Conservation (phyloP, 2,329 filamentous ascomycete genomes). For the Aspergillus brunneoviolaceus region DNA sequence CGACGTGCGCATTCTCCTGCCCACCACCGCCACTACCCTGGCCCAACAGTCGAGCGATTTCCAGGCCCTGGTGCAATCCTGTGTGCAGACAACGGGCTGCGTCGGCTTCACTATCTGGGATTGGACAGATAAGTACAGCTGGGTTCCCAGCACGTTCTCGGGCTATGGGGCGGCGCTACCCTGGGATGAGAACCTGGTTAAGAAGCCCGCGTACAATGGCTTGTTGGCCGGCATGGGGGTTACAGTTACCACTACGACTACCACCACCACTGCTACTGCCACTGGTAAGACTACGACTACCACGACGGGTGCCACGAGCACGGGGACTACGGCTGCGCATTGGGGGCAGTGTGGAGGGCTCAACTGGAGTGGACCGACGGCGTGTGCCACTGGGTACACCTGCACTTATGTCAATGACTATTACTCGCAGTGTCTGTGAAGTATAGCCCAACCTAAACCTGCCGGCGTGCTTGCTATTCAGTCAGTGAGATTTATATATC, state of each 20-base stretch:
- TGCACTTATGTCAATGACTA: slow-evolving; percentile 28
- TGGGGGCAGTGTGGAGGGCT: slow-evolving; percentile 32
- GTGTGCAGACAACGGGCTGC: slow-evolving; percentile 30
- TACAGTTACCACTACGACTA: slow-evolving; percentile 5
- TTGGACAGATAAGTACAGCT: slow-evolving; percentile 48
- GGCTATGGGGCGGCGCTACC: slow-evolving; percentile 46
- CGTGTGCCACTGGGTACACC: slow-evolving; percentile 27
- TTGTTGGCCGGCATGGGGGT: slow-evolving; percentile 30
- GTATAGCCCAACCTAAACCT: too few relatives aligned
- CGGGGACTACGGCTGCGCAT: not conserved
- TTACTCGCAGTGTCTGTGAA: slow-evolving; percentile 33
- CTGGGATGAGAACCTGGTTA: slow-evolving; percentile 48
- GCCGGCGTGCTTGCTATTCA: too few relatives aligned
- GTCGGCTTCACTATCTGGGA: slow-evolving; percentile 44
- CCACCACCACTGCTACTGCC: slow-evolving; percentile 13
- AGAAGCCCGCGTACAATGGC: slow-evolving; percentile 49
- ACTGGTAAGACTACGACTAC: too few relatives aligned
- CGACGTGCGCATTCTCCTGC: slow-evolving; percentile 49
- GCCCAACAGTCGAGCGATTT: slow-evolving; percentile 36
- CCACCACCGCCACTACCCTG: slow-evolving; percentile 26
- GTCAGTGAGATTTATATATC: too few relatives aligned
- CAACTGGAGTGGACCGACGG: slow-evolving; percentile 29
- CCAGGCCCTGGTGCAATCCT: slow-evolving; percentile 30
- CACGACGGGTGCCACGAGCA: too few relatives aligned
- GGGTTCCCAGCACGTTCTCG: slow-evolving; percentile 45